These are phyloP conservation scores for Cudoniella acicularis DNA, from an alignment of 495 filamentous ascomycete species.

Conservation along the genomic window DNA sequence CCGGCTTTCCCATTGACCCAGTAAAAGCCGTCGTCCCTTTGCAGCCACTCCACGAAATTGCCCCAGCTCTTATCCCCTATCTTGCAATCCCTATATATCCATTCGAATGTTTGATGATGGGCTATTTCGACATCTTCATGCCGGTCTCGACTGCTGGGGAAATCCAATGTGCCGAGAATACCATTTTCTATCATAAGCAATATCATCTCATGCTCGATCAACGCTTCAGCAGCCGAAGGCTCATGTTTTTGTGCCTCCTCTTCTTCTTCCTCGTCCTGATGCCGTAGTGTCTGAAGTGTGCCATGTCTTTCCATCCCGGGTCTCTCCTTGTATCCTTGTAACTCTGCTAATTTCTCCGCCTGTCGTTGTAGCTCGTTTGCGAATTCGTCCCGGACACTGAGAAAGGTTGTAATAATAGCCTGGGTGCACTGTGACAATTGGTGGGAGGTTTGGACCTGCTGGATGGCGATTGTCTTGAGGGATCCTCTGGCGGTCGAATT, in stretches of 20 bases:
- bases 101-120: slow-evolving; percentile 27
- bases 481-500: not conserved
- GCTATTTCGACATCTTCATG: slow-evolving; percentile 26
- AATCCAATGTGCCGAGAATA: slow-evolving; percentile 1
- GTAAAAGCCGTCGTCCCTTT: slow-evolving; percentile 20
- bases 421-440: not conserved
- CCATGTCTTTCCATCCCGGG: not conserved
- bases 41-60: slow-evolving; percentile 23
- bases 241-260: not conserved
- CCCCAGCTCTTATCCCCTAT: slow-evolving; percentile 5
- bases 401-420: not conserved
- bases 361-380: not conserved
- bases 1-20: slow-evolving; percentile 38
- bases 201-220: not conserved
- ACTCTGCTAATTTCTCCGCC: not conserved
- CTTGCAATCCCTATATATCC: slow-evolving; percentile 15
- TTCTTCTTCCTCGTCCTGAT: not conserved
- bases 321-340: not conserved
- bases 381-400: not conserved
- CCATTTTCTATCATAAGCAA: not conserved
- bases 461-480: not conserved
- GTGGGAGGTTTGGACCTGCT: not conserved
- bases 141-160: slow-evolving; percentile 23
- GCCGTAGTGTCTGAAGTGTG: not conserved
- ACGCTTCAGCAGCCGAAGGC: not conserved